These are phyloP conservation scores for Turritis glabra DNA, from an alignment of 345 rosid species.

Conservation along the genomic window DNA sequence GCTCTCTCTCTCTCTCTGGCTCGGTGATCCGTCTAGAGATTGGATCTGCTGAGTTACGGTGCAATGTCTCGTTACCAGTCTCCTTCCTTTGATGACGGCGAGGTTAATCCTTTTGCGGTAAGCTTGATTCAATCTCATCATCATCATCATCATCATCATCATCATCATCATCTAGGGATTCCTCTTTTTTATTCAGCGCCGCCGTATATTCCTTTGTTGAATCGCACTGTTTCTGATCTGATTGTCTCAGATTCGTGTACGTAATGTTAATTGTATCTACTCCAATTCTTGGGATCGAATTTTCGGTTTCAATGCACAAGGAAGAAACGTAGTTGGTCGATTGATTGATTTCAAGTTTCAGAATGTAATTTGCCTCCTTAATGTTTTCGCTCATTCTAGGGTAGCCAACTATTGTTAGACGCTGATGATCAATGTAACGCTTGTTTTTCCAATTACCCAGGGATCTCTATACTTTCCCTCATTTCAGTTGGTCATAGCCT, in stretches of 20 bases:
- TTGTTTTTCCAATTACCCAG: neutral
- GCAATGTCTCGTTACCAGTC: conserved; percentile 73
- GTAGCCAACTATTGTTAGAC: neutral
- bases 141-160: neutral
- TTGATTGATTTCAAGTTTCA: neutral
- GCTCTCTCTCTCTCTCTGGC: neutral
- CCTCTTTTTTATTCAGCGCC: neutral
- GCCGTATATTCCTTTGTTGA: neutral
- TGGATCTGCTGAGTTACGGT: conserved; percentile 32
- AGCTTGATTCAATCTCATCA: conserved; percentile 20
- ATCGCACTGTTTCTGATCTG: conserved; percentile 2
- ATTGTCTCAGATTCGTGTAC: neutral
- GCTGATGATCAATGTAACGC: neutral
- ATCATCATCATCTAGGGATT: conserved; percentile 2
- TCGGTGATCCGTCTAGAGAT: neutral
- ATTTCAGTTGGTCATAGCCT: neutral
- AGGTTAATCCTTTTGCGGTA: conserved; percentile 87
- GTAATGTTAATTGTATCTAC: neutral
- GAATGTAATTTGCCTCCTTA: neutral
- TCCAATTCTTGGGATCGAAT: neutral
- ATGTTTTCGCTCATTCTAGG: neutral
- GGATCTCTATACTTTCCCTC: neutral
- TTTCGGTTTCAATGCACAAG: neutral
- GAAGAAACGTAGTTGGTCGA: conserved; percentile 1
- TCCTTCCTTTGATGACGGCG: conserved; percentile 74